Evolutionary conservation across 345 rosid genomes (phyloP).

Genomic region (Lepidium aucheri): DNA sequence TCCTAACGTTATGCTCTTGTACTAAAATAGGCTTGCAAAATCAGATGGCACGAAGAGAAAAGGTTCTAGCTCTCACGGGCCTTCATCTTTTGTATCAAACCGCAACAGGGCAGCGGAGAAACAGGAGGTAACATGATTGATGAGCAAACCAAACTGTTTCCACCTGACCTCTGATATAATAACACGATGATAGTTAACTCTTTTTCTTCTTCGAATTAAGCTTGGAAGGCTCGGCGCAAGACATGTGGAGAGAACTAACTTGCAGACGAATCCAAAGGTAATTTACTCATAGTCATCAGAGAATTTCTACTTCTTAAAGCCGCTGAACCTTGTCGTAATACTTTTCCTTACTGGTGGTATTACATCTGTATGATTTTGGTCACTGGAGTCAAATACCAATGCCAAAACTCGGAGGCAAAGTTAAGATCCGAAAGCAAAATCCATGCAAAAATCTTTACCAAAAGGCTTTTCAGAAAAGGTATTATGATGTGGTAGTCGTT

Average conservation of each 20-base stretch:
- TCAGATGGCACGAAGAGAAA: not conserved
- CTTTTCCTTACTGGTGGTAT: no score
- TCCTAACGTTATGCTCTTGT: no score
- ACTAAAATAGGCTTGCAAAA: no score
- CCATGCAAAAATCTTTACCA: no score
- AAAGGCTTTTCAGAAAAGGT: no score
- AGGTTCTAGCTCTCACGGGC: not conserved
- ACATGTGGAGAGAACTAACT: not conserved
- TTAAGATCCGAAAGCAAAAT: no score
- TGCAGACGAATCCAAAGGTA: constrained; percentile 18
- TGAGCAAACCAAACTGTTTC: not conserved
- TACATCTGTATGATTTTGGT: no score
- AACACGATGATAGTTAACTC: not conserved
- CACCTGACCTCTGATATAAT: not conserved
- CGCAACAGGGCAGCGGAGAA: not conserved
- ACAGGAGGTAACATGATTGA: constrained; percentile 14
- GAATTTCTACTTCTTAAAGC: no score
- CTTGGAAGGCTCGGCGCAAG: not conserved
- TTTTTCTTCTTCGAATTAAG: not conserved
- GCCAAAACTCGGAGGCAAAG: no score
- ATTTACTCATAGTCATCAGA: not conserved
- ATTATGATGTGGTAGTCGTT: no score
- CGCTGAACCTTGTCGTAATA: no score
- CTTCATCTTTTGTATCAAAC: constrained; percentile 3
- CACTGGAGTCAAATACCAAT: no score